Percentiles rank a stretch among this genome's conserved stretches.
phyloP scores from a whole-genome alignment of 352 stramenopile genomes.

The Globisporangium polare region DNA sequence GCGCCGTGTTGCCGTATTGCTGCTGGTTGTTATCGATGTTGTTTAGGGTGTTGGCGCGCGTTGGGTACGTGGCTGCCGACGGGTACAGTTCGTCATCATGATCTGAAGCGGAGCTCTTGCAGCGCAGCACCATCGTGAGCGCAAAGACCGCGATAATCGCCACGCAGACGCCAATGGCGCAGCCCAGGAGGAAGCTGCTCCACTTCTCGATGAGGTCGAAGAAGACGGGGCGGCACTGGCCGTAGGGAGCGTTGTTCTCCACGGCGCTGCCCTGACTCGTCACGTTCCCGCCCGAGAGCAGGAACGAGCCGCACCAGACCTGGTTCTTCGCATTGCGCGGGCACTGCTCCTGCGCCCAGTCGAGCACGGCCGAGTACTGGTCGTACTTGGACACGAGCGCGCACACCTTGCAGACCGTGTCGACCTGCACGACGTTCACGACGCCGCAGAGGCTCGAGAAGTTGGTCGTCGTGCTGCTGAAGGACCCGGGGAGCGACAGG shows the following conservation, averaged over 20 bases:
- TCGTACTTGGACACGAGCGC: constrained; percentile 47
- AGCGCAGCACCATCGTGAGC: constrained; percentile 57
- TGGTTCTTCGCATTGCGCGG: constrained; percentile 46
- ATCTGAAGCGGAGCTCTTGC: constrained; percentile 21
- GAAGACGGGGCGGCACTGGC: constrained; percentile 56
- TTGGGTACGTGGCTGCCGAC: background rate
- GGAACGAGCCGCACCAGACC: constrained; percentile 66
- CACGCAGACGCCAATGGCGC: constrained; percentile 48
- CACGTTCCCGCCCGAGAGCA: constrained; percentile 29
- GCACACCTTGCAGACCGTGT: constrained; percentile 59
- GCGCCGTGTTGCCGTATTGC: background rate
- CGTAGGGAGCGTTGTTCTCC: constrained; percentile 49
- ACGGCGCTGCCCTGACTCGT: constrained; percentile 29
- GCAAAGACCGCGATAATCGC: constrained; percentile 42
- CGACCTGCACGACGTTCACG: constrained; percentile 37
- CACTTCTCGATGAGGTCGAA: constrained; percentile 68
- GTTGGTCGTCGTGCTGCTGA: constrained; percentile 36
- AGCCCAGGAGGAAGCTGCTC: constrained; percentile 55
- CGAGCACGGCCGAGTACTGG: constrained; percentile 55
- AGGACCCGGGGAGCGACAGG: constrained; percentile 35
- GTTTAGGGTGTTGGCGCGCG: background rate
- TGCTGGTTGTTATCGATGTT: background rate
- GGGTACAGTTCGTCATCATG: constrained; percentile 20
- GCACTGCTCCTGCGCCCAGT: constrained; percentile 64
- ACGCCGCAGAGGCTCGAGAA: constrained; percentile 48